These are phyloP conservation scores for Ustilago nuda DNA, from an alignment of 1,284 basidiomycete genomes.

Conservation along the genomic window DNA sequence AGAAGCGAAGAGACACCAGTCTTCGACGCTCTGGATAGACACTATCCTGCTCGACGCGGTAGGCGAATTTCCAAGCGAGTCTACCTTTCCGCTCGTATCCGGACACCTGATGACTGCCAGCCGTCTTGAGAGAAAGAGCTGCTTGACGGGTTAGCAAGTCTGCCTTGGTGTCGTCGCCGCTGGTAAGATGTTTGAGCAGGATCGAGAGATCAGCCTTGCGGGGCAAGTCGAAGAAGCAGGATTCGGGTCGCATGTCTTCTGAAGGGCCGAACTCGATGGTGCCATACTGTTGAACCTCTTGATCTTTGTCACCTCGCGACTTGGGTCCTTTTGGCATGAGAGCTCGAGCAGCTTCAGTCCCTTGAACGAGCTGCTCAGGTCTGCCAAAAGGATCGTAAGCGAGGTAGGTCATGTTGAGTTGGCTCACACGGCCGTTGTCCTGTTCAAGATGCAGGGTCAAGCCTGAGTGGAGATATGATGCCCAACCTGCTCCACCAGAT, in stretches of 20 bases:
- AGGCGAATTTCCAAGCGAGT: constrained; percentile 59
- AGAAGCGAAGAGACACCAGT: constrained; percentile 50
- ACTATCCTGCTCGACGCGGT: constrained; percentile 39
- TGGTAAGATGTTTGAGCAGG: constrained; percentile 55
- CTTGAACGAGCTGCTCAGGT: constrained; percentile 49
- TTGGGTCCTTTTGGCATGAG: constrained; percentile 46
- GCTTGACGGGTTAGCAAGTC: constrained; percentile 61
- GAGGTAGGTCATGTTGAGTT: constrained; percentile 53
- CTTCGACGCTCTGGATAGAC: constrained; percentile 1
- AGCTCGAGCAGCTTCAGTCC: constrained; percentile 14
- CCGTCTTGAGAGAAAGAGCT: constrained; percentile 39
- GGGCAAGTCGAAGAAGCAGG: constrained; percentile 9
- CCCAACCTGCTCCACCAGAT: constrained; percentile 49
- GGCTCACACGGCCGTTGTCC: constrained; percentile 33
- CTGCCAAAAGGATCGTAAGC: constrained; percentile 61
- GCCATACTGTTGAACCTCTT: constrained; percentile 45
- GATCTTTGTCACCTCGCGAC: constrained; percentile 46
- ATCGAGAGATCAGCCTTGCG: constrained; percentile 21
- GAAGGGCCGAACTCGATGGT: constrained; percentile 43
- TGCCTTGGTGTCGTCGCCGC: constrained; percentile 57
- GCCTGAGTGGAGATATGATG: constrained; percentile 55
- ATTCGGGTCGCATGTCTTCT: constrained; percentile 9
- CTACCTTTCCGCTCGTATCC: constrained; percentile 57
- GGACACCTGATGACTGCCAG: constrained; percentile 53
- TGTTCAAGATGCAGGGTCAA: constrained; percentile 58